Conservation (phyloP, 192 early-diverging fungal species). For the Linderina pennispora region DNA sequence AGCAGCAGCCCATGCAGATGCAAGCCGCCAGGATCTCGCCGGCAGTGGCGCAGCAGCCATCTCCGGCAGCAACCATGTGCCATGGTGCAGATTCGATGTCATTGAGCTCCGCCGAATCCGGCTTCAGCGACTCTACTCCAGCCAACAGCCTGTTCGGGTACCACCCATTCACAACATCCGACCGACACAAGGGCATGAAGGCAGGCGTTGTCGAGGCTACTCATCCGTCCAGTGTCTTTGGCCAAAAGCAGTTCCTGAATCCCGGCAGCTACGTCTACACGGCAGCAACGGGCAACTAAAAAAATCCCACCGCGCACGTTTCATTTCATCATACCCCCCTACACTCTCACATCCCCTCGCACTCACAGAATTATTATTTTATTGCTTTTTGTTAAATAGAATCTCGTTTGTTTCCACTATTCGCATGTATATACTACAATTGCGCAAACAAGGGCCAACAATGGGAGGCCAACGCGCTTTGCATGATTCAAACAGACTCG, state of each 20-base stretch:
- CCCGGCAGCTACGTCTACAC: background rate
- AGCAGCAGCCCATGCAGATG: background rate
- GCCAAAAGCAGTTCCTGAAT: background rate
- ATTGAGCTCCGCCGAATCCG: slow-evolving; percentile 18
- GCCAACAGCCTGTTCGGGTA: slow-evolving; percentile 8
- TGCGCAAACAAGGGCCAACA: too few species aligned
- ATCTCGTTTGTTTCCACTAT: too few species aligned
- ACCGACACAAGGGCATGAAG: slow-evolving; percentile 4
- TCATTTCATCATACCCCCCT: background rate
- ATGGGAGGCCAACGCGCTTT: too few species aligned
- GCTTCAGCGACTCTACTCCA: slow-evolving; percentile 6
- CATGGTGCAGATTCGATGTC: slow-evolving; percentile 7
- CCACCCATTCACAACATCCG: slow-evolving; percentile 4
- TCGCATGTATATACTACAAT: too few species aligned
- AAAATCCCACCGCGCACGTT: background rate
- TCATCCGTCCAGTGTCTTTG: background rate
- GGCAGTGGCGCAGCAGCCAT: slow-evolving; percentile 21
- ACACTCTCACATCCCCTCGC: background rate
- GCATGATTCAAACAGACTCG: too few species aligned
- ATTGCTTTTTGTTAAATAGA: too few species aligned
- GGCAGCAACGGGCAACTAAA: background rate
- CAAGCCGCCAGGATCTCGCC: background rate
- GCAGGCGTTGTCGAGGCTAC: background rate
- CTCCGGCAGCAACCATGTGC: too few species aligned
- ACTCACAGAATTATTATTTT: background rate